Evolutionary conservation across 352 stramenopile species (phyloP).

Genomic region (Globisporangium recalcitrans): DNA sequence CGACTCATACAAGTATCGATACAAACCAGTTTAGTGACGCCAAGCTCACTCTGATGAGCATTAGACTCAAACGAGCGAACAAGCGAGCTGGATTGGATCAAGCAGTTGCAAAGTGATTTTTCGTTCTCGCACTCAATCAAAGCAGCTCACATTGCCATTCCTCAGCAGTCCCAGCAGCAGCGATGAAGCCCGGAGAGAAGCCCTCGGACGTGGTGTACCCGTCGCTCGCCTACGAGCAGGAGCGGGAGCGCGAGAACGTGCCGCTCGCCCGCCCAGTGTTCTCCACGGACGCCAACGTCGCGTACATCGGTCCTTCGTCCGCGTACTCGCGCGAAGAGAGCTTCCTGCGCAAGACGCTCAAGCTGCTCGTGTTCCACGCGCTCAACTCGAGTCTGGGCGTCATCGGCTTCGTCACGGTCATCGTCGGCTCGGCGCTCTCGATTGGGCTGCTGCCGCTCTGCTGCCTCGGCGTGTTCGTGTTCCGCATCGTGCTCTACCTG

Average conservation of each 20-base stretch:
- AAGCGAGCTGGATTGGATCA: not conserved
- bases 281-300: not conserved
- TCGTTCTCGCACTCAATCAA: not conserved
- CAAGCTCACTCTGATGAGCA: no score
- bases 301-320: constrained; percentile 19
- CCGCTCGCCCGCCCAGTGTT: constrained; percentile 22
- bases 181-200: constrained; percentile 13
- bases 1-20: not conserved
- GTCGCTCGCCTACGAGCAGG: constrained; percentile 21
- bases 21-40: constrained; percentile 1
- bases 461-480: constrained; percentile 47
- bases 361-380: constrained; percentile 56
- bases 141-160: not conserved
- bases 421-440: constrained; percentile 30
- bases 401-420: constrained; percentile 37
- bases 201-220: constrained; percentile 24
- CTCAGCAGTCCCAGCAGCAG: not conserved
- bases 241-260: constrained; percentile 14
- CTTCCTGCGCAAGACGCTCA: constrained; percentile 35
- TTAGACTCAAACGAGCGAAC: not conserved
- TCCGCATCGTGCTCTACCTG: constrained; percentile 46
- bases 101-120: not conserved
- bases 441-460: constrained; percentile 47
- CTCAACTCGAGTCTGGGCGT: constrained; percentile 48
- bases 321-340: constrained; percentile 7